Evolutionary conservation across 768 basidiomycete species (phyloP).

Genomic region (Tylopilus sp.): DNA sequence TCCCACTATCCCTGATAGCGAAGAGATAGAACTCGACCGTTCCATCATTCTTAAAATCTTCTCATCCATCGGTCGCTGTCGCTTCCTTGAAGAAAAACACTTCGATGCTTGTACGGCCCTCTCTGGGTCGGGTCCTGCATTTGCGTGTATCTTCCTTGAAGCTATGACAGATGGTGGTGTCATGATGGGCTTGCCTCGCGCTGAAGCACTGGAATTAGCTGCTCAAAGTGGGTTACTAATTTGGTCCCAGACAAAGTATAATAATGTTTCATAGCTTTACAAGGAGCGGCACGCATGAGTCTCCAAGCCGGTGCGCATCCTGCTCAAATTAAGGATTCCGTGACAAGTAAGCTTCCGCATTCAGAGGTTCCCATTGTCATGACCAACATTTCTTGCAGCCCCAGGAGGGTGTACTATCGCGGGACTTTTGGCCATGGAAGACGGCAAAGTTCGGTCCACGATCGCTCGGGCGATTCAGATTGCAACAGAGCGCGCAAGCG

Average conservation of each 20-base stretch:
- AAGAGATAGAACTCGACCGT: constrained; percentile 54
- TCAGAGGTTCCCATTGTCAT: background rate
- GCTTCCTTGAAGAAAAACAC: constrained; percentile 96
- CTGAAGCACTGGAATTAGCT: constrained; percentile 91
- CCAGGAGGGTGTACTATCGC: constrained; percentile 99
- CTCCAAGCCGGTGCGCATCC: constrained; percentile 88
- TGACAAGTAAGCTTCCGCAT: constrained; percentile 70
- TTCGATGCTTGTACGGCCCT: constrained; percentile 98
- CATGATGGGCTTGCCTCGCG: constrained; percentile 97
- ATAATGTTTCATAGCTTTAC: constrained; percentile 58
- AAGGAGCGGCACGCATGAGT: constrained; percentile 96
- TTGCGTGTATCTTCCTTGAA: constrained; percentile 94
- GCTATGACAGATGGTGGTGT: constrained; percentile 99
- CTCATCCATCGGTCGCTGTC: constrained; percentile 93
- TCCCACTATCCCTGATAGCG: constrained; percentile 40
- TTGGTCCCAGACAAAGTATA: background rate
- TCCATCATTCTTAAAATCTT: constrained; percentile 88
- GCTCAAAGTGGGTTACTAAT: constrained; percentile 74
- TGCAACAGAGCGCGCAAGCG: constrained; percentile 85
- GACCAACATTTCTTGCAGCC: constrained; percentile 46
- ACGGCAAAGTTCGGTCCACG: constrained; percentile 88
- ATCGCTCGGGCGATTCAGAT: constrained; percentile 94
- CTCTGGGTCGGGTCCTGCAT: constrained; percentile 94
- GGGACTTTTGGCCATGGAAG: constrained; percentile 91
- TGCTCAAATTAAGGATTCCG: constrained; percentile 94